A percentile compares a stretch with the other conserved stretches of the same genome.
phyloP scores from a whole-genome alignment of 1,284 basidiomycete species.

The Phylloporus gajari region DNA sequence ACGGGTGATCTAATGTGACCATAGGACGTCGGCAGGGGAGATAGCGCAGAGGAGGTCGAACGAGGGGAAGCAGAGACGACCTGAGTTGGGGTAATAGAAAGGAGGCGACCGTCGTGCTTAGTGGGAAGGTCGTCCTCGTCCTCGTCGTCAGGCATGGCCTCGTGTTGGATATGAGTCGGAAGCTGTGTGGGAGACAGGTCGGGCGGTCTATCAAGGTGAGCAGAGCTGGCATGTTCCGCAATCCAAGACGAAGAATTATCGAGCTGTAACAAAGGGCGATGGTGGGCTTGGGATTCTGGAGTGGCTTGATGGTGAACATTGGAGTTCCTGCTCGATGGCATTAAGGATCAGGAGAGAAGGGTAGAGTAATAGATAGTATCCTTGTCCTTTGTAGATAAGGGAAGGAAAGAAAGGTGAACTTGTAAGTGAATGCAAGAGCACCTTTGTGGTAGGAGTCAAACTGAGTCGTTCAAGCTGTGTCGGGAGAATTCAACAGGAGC shows the following conservation, averaged over 20 bases:
- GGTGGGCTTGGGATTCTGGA: slow-evolving; percentile 30
- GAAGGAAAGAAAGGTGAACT: slow-evolving; percentile 29
- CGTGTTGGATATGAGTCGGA: slow-evolving; percentile 19
- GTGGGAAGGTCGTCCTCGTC: slow-evolving; percentile 32
- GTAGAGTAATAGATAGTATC: slow-evolving; percentile 25
- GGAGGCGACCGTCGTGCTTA: slow-evolving; percentile 43
- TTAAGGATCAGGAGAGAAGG: slow-evolving; percentile 33
- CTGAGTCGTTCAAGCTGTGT: slow-evolving; percentile 36
- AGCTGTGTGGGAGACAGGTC: slow-evolving; percentile 18
- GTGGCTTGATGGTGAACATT: slow-evolving; percentile 36
- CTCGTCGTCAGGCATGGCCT: slow-evolving; percentile 29
- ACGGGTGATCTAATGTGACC: slow-evolving; percentile 47
- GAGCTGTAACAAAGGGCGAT: slow-evolving; percentile 43
- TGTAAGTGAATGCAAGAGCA: slow-evolving; percentile 48
- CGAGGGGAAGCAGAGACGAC: slow-evolving; percentile 25
- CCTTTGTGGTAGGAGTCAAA: slow-evolving; percentile 16
- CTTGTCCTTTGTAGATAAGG: slow-evolving; percentile 34
- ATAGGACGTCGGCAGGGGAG: slow-evolving; percentile 22
- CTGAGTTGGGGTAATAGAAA: slow-evolving; percentile 25
- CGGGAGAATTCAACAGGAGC: slow-evolving; percentile 36
- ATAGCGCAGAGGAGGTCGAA: slow-evolving; percentile 22
- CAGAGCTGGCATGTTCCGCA: slow-evolving; percentile 20
- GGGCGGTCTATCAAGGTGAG: slow-evolving; percentile 21
- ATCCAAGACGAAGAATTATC: slow-evolving; percentile 41
- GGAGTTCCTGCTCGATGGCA: slow-evolving; percentile 38